Evolutionary conservation across 495 filamentous ascomycete genomes (phyloP), one percentile per base, ranked within the genome.

Genomic region (Penicilliopsis zonata): DNA sequence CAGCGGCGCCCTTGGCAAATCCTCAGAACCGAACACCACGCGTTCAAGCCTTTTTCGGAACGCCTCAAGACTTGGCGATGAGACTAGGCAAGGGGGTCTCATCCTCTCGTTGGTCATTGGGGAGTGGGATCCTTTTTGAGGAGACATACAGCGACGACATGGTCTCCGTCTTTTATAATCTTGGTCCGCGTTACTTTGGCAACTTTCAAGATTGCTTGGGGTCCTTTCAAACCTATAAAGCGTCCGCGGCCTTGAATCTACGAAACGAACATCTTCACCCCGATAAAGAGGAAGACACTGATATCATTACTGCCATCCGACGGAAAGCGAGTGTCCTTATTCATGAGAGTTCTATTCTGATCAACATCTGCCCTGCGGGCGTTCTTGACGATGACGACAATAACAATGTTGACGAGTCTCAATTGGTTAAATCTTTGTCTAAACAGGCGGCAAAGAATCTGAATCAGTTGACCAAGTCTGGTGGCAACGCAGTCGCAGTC

Each of bases 191-290:
- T 20, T 98, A 98, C 44, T 75, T 80, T 52, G 90, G 90, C 2
- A 96, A 95, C 48, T 94, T 88, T 44, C 90, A 98, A 50, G 90
- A 98, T 49, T 86, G 85, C 39, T 66, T 98, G 13, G 90, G 90
- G 7, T 88, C 87, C 10, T 94, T 98, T 46, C 87, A 95, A 48
- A 98, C 90, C 0, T 98, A 96, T 49, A 78, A 78, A 38, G 86
- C 92, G n/a, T 95, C 92, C 15, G 87, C 90, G 12, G 74, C 82
- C 16, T 59, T 98, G 16, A 87, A 88, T 36, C 65, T 95, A 32
- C 80, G 86, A 31, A 94, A 95, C 49, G 90, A 98, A 48, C 70
- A 83, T 30, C 70, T 94, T 15, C 85, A 94, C 50, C 80, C 85
- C 8, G 88, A 86, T 5, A 93, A 86, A 50, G 82, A 88, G 41